Evolutionary conservation across 768 basidiomycete species (phyloP).

Genomic region (Peribolospora kevripleyi): DNA sequence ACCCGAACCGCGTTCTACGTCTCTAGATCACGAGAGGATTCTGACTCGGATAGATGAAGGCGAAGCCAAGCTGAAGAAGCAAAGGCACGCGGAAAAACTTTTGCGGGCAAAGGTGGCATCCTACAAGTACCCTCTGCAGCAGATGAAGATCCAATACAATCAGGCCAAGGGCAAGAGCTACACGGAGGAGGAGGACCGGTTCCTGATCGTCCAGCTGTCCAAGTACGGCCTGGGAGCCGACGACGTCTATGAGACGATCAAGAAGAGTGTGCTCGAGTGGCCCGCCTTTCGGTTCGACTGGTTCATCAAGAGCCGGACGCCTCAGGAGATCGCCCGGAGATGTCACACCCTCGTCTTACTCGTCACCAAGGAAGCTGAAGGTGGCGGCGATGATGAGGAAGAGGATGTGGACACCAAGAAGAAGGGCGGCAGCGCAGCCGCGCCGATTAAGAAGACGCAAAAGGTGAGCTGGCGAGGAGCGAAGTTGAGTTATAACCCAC

Average conservation of each 20-base stretch:
- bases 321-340: constrained; percentile 63
- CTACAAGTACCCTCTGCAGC: constrained; percentile 80
- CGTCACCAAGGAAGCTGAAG: constrained; percentile 72
- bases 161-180: constrained; percentile 86
- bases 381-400: constrained; percentile 39
- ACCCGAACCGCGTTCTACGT: too few relatives aligned
- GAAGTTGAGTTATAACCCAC: too few relatives aligned
- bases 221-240: constrained; percentile 73
- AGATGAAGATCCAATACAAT: constrained; percentile 69
- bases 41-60: constrained; percentile 42
- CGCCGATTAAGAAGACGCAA: too few relatives aligned
- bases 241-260: constrained; percentile 77
- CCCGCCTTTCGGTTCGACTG: constrained; percentile 94
- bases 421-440: too few relatives aligned
- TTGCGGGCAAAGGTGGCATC: constrained; percentile 60
- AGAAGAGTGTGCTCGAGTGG: constrained; percentile 87
- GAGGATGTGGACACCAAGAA: constrained; percentile 11
- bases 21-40: neutral
- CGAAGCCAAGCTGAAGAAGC: constrained; percentile 56
- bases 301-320: constrained; percentile 71
- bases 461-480: too few relatives aligned
- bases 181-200: constrained; percentile 88
- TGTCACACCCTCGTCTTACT: constrained; percentile 68
- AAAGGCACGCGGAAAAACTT: constrained; percentile 51
- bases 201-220: constrained; percentile 65